Percentiles rank a stretch among this genome's conserved stretches.
phyloP scores from a whole-genome alignment of 2,329 filamentous ascomycete species.

The Nemania abortiva region DNA sequence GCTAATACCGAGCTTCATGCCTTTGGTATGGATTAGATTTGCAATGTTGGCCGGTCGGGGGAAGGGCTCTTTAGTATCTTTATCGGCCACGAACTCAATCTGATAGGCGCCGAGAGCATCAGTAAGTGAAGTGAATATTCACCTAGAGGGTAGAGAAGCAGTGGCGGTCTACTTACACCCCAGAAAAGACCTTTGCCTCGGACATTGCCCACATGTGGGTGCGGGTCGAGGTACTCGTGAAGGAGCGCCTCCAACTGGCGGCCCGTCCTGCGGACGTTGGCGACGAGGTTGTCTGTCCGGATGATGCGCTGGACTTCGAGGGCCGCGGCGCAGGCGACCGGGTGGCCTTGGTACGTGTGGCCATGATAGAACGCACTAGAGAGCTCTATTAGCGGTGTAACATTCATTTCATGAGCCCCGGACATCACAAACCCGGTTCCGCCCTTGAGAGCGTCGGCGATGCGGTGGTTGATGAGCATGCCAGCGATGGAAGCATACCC shows the following conservation, averaged over 20 bases:
- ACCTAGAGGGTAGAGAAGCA: too few relatives aligned
- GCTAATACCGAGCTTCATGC: conserved; percentile 31
- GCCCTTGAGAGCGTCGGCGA: conserved; percentile 56
- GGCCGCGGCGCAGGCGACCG: conserved; percentile 56
- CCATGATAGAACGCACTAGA: conserved; percentile 66
- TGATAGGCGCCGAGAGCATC: neutral
- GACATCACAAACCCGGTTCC: neutral
- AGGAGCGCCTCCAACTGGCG: conserved; percentile 50
- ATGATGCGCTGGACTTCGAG: conserved; percentile 57
- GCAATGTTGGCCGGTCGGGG: conserved; percentile 23
- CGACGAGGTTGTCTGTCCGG: conserved; percentile 52
- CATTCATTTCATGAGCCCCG: conserved; percentile 51
- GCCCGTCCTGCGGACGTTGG: conserved; percentile 53
- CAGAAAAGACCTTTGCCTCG: conserved; percentile 60
- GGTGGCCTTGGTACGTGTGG: conserved; percentile 65
- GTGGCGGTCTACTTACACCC: conserved; percentile 45
- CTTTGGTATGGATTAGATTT: conserved; percentile 33
- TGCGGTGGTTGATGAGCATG: conserved; percentile 63
- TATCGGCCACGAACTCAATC: conserved; percentile 57
- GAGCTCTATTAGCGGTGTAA: too few relatives aligned
- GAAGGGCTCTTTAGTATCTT: conserved; percentile 51
- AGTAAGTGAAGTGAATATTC: too few relatives aligned
- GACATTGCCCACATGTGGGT: conserved; percentile 57
- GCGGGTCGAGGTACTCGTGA: conserved; percentile 46
- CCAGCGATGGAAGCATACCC: conserved; percentile 72